Evolutionary conservation across 306 rosid genomes (phyloP).

Genomic region (Biancaea sappan): DNA sequence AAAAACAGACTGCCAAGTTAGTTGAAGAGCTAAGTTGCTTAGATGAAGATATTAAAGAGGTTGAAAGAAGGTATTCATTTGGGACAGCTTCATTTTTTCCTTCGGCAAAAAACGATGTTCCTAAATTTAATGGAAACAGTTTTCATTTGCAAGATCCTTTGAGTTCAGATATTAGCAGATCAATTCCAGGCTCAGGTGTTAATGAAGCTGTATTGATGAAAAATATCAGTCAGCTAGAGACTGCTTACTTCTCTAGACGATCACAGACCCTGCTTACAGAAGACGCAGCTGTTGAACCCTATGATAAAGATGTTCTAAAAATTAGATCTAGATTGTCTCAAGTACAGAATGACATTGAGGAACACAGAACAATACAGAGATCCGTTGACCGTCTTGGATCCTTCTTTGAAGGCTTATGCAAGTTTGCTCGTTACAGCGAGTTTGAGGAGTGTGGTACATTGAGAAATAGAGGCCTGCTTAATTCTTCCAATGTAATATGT

Average conservation of each 20-base stretch:
- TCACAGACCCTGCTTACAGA: conserved; percentile 52
- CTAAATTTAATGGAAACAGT: conserved; percentile 35
- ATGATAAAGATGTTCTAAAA: conserved; percentile 59
- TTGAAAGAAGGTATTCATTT: conserved; percentile 59
- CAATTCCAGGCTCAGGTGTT: conserved; percentile 37
- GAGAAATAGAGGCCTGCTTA: conserved; percentile 75
- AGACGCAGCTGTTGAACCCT: conserved; percentile 42
- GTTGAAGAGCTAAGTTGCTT: conserved; percentile 57
- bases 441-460: conserved; percentile 82
- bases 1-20: conserved; percentile 63
- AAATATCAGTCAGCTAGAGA: conserved; percentile 65
- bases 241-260: conserved; percentile 78
- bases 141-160: conserved; percentile 41
- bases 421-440: conserved; percentile 79
- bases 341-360: conserved; percentile 45
- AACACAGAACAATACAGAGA: conserved; percentile 28
- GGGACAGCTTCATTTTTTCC: conserved; percentile 43
- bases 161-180: conserved; percentile 42
- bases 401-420: conserved; percentile 91
- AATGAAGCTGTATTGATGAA: conserved; percentile 53
- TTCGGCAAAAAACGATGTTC: conserved; percentile 35
- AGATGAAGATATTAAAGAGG: conserved; percentile 77
- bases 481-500: conserved; percentile 75
- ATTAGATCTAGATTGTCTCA: conserved; percentile 50
- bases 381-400: conserved; percentile 59